Evolutionary conservation across 73 alveolate genomes (phyloP), one percentile per base, ranked within the genome.

Genomic region (Effrenium voratum): DNA sequence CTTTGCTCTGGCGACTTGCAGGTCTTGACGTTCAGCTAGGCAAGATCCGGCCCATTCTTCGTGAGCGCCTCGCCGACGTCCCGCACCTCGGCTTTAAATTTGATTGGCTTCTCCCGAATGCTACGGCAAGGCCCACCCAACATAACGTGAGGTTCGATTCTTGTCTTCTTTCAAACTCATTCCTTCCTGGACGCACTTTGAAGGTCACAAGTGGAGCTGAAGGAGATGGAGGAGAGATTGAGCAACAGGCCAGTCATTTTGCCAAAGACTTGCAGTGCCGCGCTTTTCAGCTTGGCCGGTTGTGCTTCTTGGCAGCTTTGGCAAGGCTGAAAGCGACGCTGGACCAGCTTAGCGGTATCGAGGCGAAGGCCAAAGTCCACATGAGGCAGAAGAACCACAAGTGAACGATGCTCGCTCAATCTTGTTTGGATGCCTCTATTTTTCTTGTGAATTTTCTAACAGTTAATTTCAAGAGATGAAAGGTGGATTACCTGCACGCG

Each of bases 171-270:
- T 70, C 49, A 70, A 3, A 32, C 82, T 70, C 32, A 13, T n/a
- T n/a, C 49, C 30, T n/a, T 16, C 6, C 49, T 30, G 49, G 45
- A 13, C 24, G 49, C 49, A 72, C 10, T 2, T 46, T 32, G 30
- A 44, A 85, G 93, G 93, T 85, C 93, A 22, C 81, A 85, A 32
- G 72, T 85, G 60, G 93, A 85, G 81, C 66, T 85, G 60, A 55
- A 59, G 81, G 93, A 85, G 44, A 85, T 85, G 93, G 93, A 85
- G 40, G 93, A 85, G 32, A 63, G 93, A 44, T 44, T 85, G 59
- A 85, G 93, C 49, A 68, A 85, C 63, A 36, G 93, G 93, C 91
- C 45, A 32, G 47, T 12, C 43, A 32, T 32, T n/a, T n/a, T n/a
- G n/a, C n/a, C n/a, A n/a, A n/a, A n/a, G n/a, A n/a, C n/a, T n/a